Conservation (phyloP, 139 green algal species). For the Chlorella sp. region DNA sequence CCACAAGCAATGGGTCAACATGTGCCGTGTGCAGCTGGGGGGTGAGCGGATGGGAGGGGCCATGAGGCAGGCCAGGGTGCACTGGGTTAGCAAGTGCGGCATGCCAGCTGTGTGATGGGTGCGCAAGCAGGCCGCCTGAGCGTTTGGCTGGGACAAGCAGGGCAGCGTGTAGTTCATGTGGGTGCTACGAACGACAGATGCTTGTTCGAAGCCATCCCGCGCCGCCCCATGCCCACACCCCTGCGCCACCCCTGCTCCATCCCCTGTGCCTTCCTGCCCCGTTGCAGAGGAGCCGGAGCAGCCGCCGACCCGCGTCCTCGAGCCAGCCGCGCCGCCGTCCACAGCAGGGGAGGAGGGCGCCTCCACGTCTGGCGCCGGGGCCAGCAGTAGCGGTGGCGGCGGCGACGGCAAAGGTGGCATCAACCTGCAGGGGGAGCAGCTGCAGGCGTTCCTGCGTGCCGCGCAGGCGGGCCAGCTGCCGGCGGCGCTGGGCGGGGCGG, state of each 20-base stretch:
- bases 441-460: constrained; percentile 7
- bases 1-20: constrained; percentile 65
- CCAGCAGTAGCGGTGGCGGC: constrained; percentile 22
- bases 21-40: constrained; percentile 40
- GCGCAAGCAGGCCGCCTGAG: too few relatives aligned
- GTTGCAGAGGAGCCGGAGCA: constrained; percentile 11
- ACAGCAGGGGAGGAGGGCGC: not conserved
- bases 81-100: not conserved
- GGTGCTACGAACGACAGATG: not conserved
- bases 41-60: constrained; percentile 16
- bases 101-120: not conserved
- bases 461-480: not conserved
- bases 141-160: too few relatives aligned
- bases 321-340: too few relatives aligned
- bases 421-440: constrained; percentile 10
- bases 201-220: not conserved
- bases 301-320: not conserved
- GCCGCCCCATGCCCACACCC: not conserved
- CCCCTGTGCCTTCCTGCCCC: not conserved
- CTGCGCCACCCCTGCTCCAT: not conserved
- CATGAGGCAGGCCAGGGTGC: not conserved
- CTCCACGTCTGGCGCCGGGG: not conserved
- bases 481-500: not conserved
- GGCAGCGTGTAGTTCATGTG: too few relatives aligned
- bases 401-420: not conserved